Conservation (phyloP, 176 grass and related monocot species). For the Puccinellia tenuiflora region DNA sequence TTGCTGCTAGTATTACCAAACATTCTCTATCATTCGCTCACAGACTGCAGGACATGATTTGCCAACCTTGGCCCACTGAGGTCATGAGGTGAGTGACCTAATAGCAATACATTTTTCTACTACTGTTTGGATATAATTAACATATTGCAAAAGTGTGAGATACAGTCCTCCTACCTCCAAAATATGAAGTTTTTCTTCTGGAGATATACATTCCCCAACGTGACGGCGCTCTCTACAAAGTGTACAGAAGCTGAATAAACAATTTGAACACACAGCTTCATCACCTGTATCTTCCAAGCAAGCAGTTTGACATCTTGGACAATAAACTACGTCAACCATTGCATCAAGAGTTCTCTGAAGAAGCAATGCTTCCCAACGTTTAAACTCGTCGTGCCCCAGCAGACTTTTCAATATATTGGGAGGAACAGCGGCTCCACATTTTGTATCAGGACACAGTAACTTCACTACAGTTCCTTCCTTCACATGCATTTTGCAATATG, state of each 20-base stretch:
- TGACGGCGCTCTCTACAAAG: slow-evolving; percentile 66
- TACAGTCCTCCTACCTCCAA: slow-evolving; percentile 44
- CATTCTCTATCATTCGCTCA: background rate
- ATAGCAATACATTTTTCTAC: background rate
- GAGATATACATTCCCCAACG: slow-evolving; percentile 59
- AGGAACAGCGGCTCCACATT: slow-evolving; percentile 51
- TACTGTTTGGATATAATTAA: background rate
- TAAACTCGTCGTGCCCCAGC: slow-evolving; percentile 52
- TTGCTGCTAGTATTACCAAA: slow-evolving; percentile 1
- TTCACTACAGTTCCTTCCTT: slow-evolving; percentile 65
- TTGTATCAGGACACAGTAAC: slow-evolving; percentile 58
- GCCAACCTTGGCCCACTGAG: background rate
- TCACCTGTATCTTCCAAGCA: slow-evolving; percentile 67
- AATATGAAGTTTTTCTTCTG: slow-evolving; percentile 52
- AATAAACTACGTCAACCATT: slow-evolving; percentile 71
- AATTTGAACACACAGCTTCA: slow-evolving; percentile 68
- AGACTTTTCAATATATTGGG: slow-evolving; percentile 64
- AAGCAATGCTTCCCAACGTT: slow-evolving; percentile 65
- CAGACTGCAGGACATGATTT: background rate
- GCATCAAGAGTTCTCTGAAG: slow-evolving; percentile 73
- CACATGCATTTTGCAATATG: slow-evolving; percentile 66
- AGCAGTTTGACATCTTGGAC: slow-evolving; percentile 69
- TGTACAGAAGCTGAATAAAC: slow-evolving; percentile 86
- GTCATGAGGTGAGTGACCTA: background rate
- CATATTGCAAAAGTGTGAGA: background rate